These are phyloP conservation scores for Rhizopogon salebrosus DNA, from an alignment of 768 basidiomycete species.

Conservation along the genomic window DNA sequence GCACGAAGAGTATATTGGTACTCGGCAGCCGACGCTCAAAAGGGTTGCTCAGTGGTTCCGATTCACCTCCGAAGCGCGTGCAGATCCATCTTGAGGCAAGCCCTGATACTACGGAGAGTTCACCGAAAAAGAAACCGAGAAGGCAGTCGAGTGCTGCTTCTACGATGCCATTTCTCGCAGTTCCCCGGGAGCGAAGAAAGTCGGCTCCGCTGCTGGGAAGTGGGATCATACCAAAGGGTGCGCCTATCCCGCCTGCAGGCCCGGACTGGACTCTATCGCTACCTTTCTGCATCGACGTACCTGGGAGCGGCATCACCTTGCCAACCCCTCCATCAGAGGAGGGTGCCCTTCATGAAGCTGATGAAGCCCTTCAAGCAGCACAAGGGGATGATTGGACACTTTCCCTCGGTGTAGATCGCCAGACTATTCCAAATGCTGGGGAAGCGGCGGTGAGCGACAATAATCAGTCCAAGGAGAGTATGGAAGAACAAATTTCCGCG, in stretches of 20 bases:
- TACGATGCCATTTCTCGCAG: conserved; percentile 9
- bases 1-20: conserved; percentile 27
- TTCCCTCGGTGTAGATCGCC: conserved; percentile 23
- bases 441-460: not conserved
- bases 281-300: conserved; percentile 23
- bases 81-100: conserved; percentile 23
- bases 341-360: conserved; percentile 2
- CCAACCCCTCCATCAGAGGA: not conserved
- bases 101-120: conserved; percentile 1
- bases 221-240: not conserved
- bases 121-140: conserved; percentile 13
- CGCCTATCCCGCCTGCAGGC: not conserved
- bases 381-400: conserved; percentile 25
- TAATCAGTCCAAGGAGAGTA: not conserved
- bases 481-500: conserved; percentile 1
- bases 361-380: conserved; percentile 5
- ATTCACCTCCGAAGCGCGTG: conserved; percentile 17
- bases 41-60: conserved; percentile 9
- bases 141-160: conserved; percentile 21
- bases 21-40: conserved; percentile 21
- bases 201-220: conserved; percentile 22
- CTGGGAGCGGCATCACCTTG: conserved; percentile 11
- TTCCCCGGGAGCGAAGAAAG: conserved; percentile 25
- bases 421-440: conserved; percentile 7
- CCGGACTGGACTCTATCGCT: conserved; percentile 27